phyloP scores from a whole-genome alignment of 495 filamentous ascomycete species.

The Chaetomium tenue region DNA sequence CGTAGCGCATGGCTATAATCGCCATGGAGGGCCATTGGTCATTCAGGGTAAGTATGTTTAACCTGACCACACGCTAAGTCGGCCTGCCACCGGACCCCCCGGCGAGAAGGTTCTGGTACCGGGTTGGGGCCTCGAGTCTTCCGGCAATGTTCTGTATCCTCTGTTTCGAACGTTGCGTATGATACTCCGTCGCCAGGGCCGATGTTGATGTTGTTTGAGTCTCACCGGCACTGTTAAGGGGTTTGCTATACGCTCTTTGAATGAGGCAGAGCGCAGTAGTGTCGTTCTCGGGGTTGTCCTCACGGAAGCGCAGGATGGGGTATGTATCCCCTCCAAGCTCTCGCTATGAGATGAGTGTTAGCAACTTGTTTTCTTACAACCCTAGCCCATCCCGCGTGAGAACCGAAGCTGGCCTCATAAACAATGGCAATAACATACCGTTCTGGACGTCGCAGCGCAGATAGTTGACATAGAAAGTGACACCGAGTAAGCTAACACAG shows the following conservation, averaged over 20 bases:
- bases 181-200: background rate
- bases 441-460: background rate
- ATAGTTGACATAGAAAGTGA: background rate
- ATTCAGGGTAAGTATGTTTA: background rate
- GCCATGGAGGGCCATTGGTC: background rate
- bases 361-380: background rate
- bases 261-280: background rate
- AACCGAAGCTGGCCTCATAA: too few species aligned
- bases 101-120: background rate
- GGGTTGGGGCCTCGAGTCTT: background rate
- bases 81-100: too few species aligned
- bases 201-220: background rate
- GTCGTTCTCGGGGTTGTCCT: background rate
- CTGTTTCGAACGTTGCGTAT: slow-evolving; percentile 1
- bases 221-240: background rate
- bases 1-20: background rate
- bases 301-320: background rate
- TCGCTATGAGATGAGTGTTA: background rate
- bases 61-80: too few species aligned
- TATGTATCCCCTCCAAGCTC: background rate
- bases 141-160: background rate
- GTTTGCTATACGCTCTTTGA: background rate
- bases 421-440: background rate
- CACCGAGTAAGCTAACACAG: background rate
- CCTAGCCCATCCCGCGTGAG: background rate